These are phyloP conservation scores for Pachyrhizus erosus DNA, from an alignment of 306 rosid genomes.

Conservation along the genomic window DNA sequence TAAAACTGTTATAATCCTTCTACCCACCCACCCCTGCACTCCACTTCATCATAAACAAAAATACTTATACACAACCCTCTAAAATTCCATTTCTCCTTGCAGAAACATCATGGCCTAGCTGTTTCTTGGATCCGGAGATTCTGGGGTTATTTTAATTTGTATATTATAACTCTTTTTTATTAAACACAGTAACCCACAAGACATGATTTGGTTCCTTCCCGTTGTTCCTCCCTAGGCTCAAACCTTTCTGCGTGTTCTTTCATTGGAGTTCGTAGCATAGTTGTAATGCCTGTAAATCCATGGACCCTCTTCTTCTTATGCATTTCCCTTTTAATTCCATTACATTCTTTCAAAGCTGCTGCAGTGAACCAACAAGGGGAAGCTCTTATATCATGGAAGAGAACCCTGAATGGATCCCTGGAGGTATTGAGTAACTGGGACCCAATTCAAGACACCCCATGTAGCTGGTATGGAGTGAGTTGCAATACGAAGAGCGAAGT, in stretches of 20 bases:
- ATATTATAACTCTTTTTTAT: constrained; percentile 30
- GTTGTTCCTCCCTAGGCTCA: constrained; percentile 86
- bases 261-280: constrained; percentile 66
- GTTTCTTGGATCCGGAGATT: constrained; percentile 98
- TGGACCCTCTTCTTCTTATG: constrained; percentile 62
- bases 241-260: constrained; percentile 48
- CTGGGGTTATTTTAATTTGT: constrained; percentile 61
- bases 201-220: constrained; percentile 85
- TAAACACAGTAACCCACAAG: constrained; percentile 65
- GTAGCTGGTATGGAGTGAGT: constrained; percentile 80
- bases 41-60: constrained; percentile 67
- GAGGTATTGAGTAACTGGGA: constrained; percentile 65
- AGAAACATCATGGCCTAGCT: constrained; percentile 87
- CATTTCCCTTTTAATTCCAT: constrained; percentile 52
- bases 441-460: constrained; percentile 68
- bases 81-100: constrained; percentile 70
- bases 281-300: constrained; percentile 93
- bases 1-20: constrained; percentile 55
- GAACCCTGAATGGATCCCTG: constrained; percentile 65
- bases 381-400: constrained; percentile 88
- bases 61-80: constrained; percentile 58
- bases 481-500: constrained; percentile 69
- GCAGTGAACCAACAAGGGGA: constrained; percentile 83
- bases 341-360: constrained; percentile 36
- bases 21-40: constrained; percentile 53